These are phyloP conservation scores for Suillus occidentalis DNA, from an alignment of 768 basidiomycete genomes.

Conservation along the genomic window DNA sequence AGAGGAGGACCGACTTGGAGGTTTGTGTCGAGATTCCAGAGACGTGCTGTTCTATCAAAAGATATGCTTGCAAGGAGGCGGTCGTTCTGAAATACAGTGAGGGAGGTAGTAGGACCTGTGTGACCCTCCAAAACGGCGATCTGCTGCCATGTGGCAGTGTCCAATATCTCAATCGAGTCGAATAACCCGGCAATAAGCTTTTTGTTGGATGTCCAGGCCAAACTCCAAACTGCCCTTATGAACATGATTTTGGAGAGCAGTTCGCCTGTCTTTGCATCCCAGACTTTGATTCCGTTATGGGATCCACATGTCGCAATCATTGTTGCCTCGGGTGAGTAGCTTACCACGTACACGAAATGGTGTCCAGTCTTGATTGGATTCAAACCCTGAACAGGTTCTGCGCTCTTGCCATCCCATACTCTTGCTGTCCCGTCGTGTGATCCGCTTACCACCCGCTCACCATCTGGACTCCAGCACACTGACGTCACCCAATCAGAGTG, in stretches of 20 bases:
- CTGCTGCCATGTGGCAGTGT: background rate
- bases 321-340: background rate
- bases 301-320: background rate
- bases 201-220: background rate
- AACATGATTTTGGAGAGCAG: background rate
- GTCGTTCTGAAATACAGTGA: background rate
- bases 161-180: background rate
- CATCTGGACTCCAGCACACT: constrained; percentile 7
- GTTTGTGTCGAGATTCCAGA: constrained; percentile 10
- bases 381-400: background rate
- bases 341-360: background rate
- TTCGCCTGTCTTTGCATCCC: background rate
- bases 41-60: background rate
- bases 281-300: background rate
- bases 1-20: background rate
- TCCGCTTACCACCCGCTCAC: constrained; percentile 12
- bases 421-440: constrained; percentile 11
- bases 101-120: background rate
- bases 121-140: background rate
- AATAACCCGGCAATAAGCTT: background rate
- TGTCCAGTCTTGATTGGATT: background rate
- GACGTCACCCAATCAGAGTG: background rate
- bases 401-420: background rate
- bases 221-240: background rate
- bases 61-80: background rate